These are phyloP conservation scores for Exophiala oligosperma DNA, from an alignment of 2,329 filamentous ascomycete species.

Conservation along the genomic window DNA sequence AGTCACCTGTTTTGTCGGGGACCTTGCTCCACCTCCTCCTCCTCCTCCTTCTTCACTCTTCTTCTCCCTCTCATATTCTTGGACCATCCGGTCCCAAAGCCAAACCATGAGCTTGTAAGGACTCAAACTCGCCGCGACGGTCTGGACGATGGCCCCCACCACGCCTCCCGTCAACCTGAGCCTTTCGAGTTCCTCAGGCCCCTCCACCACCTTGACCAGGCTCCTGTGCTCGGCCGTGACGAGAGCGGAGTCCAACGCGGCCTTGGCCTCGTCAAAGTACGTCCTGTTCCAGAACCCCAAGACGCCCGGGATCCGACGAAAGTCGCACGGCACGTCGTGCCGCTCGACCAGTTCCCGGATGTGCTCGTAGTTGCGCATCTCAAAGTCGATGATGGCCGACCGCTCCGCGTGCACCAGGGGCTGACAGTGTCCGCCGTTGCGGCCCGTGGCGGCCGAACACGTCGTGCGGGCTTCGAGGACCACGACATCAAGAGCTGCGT, in stretches of 20 bases:
- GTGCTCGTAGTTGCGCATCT: conserved; percentile 13
- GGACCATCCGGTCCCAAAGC: conserved; percentile 13
- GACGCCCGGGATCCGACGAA: conserved; percentile 10
- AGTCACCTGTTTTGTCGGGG: neutral
- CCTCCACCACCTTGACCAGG: conserved; percentile 18
- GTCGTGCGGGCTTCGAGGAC: conserved; percentile 41
- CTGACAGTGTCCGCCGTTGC: conserved; percentile 48
- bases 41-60: neutral
- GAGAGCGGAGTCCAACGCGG: neutral
- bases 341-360: conserved; percentile 4
- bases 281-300: conserved; percentile 21
- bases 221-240: neutral
- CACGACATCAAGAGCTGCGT: conserved; percentile 28
- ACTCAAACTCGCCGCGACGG: conserved; percentile 18
- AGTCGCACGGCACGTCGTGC: conserved; percentile 14
- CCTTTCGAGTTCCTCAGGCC: conserved; percentile 34
- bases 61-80: neutral
- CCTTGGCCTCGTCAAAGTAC: conserved; percentile 23
- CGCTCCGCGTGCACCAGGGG: conserved; percentile 36
- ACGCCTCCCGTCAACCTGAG: conserved; percentile 27
- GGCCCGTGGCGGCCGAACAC: conserved; percentile 46
- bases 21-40: neutral
- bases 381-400: conserved; percentile 1
- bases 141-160: conserved; percentile 21
- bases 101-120: conserved; percentile 22